Percentiles rank a stretch among this genome's conserved stretches.
Evolutionary conservation across 2,329 filamentous ascomycete genomes (phyloP).

Genomic region (Neopestalotiopsis sp.): DNA sequence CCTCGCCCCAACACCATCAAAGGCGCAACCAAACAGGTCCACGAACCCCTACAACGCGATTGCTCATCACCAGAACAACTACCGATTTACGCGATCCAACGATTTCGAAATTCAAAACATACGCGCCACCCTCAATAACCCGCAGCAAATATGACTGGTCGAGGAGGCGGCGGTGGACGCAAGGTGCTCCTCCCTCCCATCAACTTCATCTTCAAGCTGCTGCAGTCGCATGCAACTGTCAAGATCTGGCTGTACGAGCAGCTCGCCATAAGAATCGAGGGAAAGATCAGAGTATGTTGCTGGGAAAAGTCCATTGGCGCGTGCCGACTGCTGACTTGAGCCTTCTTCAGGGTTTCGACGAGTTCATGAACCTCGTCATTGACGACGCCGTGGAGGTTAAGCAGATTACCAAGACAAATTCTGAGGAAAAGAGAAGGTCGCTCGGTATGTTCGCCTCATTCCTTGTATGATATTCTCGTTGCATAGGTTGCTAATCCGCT

Average conservation of each 20-base stretch:
- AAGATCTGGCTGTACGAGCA: constrained; percentile 98
- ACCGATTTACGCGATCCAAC: neutral
- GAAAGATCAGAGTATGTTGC: constrained; percentile 82
- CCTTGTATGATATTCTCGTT: neutral
- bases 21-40: neutral
- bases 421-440: constrained; percentile 76
- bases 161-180: constrained; percentile 65
- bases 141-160: constrained; percentile 58
- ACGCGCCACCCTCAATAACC: neutral
- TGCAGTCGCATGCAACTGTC: constrained; percentile 81
- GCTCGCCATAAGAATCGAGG: constrained; percentile 90
- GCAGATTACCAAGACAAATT: constrained; percentile 78
- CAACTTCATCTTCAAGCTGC: constrained; percentile 93
- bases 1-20: neutral
- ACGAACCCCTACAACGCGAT: constrained; percentile 3
- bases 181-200: constrained; percentile 66
- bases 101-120: neutral
- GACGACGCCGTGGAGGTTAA: constrained; percentile 95
- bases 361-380: constrained; percentile 98
- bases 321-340: neutral
- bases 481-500: constrained; percentile 27
- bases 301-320: neutral
- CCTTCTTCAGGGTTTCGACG: constrained; percentile 81
- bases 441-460: constrained; percentile 66
- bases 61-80: neutral